Evolutionary conservation across 352 stramenopile species (phyloP).

Genomic region (Halophytophthora batemanensis): DNA sequence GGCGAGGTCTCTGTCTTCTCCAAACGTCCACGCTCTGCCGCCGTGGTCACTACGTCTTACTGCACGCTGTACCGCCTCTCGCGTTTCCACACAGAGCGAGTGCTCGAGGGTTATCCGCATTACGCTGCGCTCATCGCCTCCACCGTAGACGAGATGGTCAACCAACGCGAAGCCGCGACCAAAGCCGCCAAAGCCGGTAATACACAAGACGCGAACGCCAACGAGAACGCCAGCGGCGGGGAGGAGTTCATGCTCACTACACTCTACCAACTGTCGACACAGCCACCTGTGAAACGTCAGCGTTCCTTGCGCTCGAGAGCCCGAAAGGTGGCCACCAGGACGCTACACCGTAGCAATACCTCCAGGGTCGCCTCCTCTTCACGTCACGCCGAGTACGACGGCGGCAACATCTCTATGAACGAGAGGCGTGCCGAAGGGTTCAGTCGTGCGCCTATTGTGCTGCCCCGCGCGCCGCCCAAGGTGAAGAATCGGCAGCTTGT

Average conservation of each 20-base stretch:
- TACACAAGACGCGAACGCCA: background rate
- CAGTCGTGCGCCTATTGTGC: conserved; percentile 6
- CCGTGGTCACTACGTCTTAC: conserved; percentile 54
- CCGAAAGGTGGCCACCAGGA: background rate
- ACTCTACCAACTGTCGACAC: conserved; percentile 40
- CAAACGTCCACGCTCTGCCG: conserved; percentile 48
- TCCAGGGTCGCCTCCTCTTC: conserved; percentile 15
- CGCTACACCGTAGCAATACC: conserved; percentile 28
- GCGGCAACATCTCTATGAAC: conserved; percentile 23
- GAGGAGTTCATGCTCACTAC: conserved; percentile 59
- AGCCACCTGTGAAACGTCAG: conserved; percentile 5
- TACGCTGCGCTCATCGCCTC: conserved; percentile 42
- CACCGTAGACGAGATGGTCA: conserved; percentile 47
- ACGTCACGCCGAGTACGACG: conserved; percentile 21
- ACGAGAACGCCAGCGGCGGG: background rate
- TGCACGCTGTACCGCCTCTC: conserved; percentile 66
- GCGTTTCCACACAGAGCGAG: conserved; percentile 56
- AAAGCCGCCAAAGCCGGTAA: background rate
- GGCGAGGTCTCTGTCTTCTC: conserved; percentile 73
- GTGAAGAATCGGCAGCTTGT: conserved; percentile 14
- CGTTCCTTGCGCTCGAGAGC: conserved; percentile 15
- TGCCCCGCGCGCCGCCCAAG: conserved; percentile 1
- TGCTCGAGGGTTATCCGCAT: conserved; percentile 57
- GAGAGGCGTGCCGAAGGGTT: conserved; percentile 20
- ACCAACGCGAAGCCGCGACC: conserved; percentile 22